Percentiles rank a stretch among this genome's conserved stretches.
Conservation (phyloP, 2,329 filamentous ascomycete species). For the Cytospora chrysosperma region DNA sequence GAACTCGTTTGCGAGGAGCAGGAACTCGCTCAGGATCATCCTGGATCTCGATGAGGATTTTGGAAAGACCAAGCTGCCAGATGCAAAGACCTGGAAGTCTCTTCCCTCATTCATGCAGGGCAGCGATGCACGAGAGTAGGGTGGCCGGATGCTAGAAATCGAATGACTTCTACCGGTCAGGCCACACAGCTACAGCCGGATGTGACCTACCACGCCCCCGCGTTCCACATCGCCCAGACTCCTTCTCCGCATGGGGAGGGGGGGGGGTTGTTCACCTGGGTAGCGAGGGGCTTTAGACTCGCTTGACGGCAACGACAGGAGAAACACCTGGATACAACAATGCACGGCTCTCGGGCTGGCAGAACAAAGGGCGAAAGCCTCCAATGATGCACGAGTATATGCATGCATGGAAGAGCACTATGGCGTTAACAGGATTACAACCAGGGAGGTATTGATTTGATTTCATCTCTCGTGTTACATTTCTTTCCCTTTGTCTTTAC, state of each 20-base stretch:
- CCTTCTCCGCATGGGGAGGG: slow-evolving; percentile 15
- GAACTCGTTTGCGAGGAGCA: slow-evolving; percentile 60
- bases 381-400: slow-evolving; percentile 18
- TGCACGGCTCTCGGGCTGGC: background rate
- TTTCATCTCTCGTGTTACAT: background rate
- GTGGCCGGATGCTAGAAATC: background rate
- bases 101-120: slow-evolving; percentile 51
- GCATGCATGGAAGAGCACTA: slow-evolving; percentile 19
- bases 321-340: background rate
- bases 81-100: slow-evolving; percentile 52
- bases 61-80: slow-evolving; percentile 66
- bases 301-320: background rate
- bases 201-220: slow-evolving; percentile 21
- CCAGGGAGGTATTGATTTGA: background rate
- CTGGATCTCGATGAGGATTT: slow-evolving; percentile 93
- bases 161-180: slow-evolving; percentile 18
- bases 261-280: background rate
- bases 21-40: slow-evolving; percentile 94
- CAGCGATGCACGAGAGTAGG: slow-evolving; percentile 26
- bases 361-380: background rate
- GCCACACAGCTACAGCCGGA: slow-evolving; percentile 19
- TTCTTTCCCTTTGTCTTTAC: background rate
- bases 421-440: slow-evolving; percentile 14
- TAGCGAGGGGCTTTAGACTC: background rate
- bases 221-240: slow-evolving; percentile 2